phyloP scores from a whole-genome alignment of 306 rosid species.

The Abrus pulchellus region DNA sequence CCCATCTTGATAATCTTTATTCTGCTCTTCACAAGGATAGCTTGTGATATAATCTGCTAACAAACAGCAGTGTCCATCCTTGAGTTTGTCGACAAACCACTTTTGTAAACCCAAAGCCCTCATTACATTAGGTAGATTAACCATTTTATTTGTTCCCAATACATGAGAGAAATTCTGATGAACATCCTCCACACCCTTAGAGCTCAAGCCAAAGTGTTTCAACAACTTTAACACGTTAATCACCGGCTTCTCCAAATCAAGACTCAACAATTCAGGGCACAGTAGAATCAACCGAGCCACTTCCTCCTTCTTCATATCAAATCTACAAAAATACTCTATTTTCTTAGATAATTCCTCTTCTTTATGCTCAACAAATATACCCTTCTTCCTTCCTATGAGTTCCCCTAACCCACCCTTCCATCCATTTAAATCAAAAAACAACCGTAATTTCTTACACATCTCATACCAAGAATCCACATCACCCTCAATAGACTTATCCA shows the following conservation, averaged over 20 bases:
- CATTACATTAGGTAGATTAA: slow-evolving; percentile 68
- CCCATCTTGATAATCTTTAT: slow-evolving; percentile 49
- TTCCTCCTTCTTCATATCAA: slow-evolving; percentile 59
- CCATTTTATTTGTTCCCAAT: slow-evolving; percentile 73
- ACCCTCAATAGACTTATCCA: slow-evolving; percentile 57
- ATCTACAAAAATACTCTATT: slow-evolving; percentile 60
- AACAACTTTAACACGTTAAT: slow-evolving; percentile 67
- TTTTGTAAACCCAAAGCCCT: slow-evolving; percentile 70
- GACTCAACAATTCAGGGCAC: slow-evolving; percentile 58
- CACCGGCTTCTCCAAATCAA: slow-evolving; percentile 57
- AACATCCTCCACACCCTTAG: slow-evolving; percentile 43
- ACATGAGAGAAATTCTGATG: slow-evolving; percentile 54
- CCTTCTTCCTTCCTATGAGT: slow-evolving; percentile 53
- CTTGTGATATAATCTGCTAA: slow-evolving; percentile 51
- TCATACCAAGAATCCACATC: slow-evolving; percentile 68
- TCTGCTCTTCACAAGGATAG: slow-evolving; percentile 56
- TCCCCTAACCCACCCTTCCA: slow-evolving; percentile 58
- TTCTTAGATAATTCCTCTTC: slow-evolving; percentile 59
- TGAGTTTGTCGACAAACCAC: slow-evolving; percentile 66
- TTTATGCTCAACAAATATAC: slow-evolving; percentile 52
- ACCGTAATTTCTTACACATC: slow-evolving; percentile 62
- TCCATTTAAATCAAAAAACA: slow-evolving; percentile 62
- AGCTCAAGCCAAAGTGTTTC: slow-evolving; percentile 60
- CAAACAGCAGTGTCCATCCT: slow-evolving; percentile 47
- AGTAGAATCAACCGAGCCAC: slow-evolving; percentile 61